Percentiles rank a stretch among this genome's conserved stretches.
Evolutionary conservation across 2,329 filamentous ascomycete species (phyloP).

Genomic region (Achaetomium macrosporum): DNA sequence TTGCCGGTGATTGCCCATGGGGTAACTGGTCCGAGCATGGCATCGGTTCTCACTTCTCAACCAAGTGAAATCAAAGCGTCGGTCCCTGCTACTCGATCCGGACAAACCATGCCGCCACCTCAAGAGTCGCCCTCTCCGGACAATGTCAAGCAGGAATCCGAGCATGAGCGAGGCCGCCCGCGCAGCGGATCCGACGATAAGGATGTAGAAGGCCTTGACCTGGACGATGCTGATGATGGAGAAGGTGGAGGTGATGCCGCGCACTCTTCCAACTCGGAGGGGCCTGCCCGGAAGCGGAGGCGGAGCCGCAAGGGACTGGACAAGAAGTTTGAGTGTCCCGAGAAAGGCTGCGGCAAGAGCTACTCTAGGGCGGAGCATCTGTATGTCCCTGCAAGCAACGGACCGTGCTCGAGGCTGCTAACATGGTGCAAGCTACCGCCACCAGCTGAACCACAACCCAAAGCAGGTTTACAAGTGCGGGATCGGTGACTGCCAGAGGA

Average conservation of each 20-base stretch:
- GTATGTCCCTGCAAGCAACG: slow-evolving; percentile 43
- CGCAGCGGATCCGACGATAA: slow-evolving; percentile 40
- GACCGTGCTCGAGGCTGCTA: slow-evolving; percentile 18
- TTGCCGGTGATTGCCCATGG: slow-evolving; percentile 16
- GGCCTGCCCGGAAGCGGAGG: slow-evolving; percentile 54
- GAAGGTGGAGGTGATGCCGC: slow-evolving; percentile 38
- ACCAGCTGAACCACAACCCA: slow-evolving; percentile 92
- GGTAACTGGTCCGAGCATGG: slow-evolving; percentile 33
- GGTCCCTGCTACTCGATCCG: slow-evolving; percentile 35
- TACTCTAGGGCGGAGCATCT: slow-evolving; percentile 96
- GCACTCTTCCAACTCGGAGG: slow-evolving; percentile 49
- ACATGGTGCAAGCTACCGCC: slow-evolving; percentile 57
- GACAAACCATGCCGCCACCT: slow-evolving; percentile 37
- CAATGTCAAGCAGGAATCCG: slow-evolving; percentile 36
- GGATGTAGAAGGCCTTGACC: slow-evolving; percentile 35
- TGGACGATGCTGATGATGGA: slow-evolving; percentile 35
- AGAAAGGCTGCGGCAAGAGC: slow-evolving; percentile 86
- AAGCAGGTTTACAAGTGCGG: slow-evolving; percentile 95
- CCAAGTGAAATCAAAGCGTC: slow-evolving; percentile 35
- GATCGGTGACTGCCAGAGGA: slow-evolving; percentile 81
- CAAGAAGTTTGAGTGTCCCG: slow-evolving; percentile 77
- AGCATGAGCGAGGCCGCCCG: slow-evolving; percentile 35
- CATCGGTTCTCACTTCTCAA: slow-evolving; percentile 37
- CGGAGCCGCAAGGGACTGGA: slow-evolving; percentile 72
- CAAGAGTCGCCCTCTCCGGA: slow-evolving; percentile 39